Conservation (phyloP, 805 yeast species). For the Metschnikowia vanudenii region DNA sequence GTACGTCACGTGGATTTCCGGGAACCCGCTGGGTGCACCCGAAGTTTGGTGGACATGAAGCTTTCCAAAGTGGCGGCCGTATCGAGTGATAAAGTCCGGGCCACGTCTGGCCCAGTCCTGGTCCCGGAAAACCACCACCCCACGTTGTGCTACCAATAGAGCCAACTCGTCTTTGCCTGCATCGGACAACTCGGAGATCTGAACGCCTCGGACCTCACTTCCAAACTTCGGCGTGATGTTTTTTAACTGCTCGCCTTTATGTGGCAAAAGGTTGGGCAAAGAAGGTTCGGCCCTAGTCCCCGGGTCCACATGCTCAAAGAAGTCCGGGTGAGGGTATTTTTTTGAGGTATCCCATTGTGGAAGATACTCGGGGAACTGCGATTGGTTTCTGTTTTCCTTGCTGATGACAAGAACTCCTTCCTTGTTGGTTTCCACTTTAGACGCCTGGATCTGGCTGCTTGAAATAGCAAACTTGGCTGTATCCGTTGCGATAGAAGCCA, state of each 20-base stretch:
- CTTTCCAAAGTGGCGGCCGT: constrained; percentile 65
- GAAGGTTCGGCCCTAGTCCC: constrained; percentile 59
- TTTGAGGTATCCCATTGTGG: constrained; percentile 69
- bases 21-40: constrained; percentile 54
- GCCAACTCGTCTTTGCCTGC: constrained; percentile 69
- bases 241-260: constrained; percentile 29
- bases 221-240: constrained; percentile 69
- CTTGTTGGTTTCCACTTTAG: constrained; percentile 32
- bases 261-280: constrained; percentile 51
- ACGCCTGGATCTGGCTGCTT: constrained; percentile 9
- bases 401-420: constrained; percentile 52
- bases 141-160: constrained; percentile 64
- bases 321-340: constrained; percentile 49
- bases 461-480: constrained; percentile 3
- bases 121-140: constrained; percentile 63
- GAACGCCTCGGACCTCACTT: constrained; percentile 58
- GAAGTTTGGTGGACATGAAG: constrained; percentile 73
- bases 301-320: constrained; percentile 60
- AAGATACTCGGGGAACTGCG: constrained; percentile 53
- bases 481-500: no score
- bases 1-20: constrained; percentile 22
- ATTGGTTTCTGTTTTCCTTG: constrained; percentile 22
- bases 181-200: constrained; percentile 51
- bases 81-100: constrained; percentile 49
- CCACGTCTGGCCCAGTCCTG: constrained; percentile 61